Evolutionary conservation across 2,329 filamentous ascomycete species (phyloP).

Genomic region (Cytospora chrysosperma): DNA sequence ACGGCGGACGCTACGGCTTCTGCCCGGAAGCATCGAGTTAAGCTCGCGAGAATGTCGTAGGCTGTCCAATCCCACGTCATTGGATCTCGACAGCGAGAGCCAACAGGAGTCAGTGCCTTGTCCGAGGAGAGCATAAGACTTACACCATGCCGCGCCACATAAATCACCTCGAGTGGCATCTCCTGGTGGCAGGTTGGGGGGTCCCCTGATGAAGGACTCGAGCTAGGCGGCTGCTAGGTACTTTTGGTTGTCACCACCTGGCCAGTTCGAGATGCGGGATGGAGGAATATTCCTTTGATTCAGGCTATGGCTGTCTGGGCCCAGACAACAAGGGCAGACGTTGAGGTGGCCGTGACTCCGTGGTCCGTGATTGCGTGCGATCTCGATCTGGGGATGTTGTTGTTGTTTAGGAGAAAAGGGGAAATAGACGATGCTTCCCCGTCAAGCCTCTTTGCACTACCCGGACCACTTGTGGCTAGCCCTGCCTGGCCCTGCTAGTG

Average conservation of each 20-base stretch:
- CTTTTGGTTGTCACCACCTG: background rate
- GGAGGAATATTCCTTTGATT: background rate
- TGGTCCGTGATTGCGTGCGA: background rate
- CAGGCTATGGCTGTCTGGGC: background rate
- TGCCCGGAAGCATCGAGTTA: constrained; percentile 5
- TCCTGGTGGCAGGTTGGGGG: background rate
- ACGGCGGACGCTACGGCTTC: constrained; percentile 1
- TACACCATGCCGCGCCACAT: constrained; percentile 74
- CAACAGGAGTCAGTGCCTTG: constrained; percentile 1
- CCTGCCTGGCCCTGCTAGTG: background rate
- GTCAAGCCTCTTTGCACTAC: background rate
- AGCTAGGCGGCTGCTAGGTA: background rate
- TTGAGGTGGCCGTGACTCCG: background rate
- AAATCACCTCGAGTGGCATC: constrained; percentile 71
- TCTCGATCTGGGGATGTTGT: background rate
- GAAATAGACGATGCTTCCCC: background rate
- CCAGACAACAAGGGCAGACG: background rate
- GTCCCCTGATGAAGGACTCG: background rate
- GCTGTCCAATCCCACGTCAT: background rate
- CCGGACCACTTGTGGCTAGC: too few species aligned
- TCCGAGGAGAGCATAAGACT: constrained; percentile 36
- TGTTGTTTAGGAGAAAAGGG: background rate
- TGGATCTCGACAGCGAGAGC: background rate
- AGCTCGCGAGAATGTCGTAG: background rate
- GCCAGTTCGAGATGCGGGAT: background rate